Evolutionary conservation across 2,329 filamentous ascomycete species (phyloP).

Genomic region (Neurospora crassa): DNA sequence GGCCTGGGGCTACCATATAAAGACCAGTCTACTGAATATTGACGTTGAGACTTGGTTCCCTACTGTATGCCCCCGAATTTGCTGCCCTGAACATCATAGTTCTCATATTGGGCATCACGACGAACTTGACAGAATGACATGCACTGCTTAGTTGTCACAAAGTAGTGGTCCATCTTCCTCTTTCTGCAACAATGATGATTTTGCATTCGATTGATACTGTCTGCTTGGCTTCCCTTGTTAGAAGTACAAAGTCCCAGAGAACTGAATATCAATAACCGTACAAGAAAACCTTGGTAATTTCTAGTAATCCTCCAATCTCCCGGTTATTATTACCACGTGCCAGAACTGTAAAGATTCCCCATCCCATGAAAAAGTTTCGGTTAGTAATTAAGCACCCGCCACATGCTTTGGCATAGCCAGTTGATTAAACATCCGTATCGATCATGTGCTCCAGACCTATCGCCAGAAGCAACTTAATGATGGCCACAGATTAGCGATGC

Average conservation of each 20-base stretch:
- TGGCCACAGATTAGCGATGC: background rate
- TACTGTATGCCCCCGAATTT: no score
- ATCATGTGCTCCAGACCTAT: background rate
- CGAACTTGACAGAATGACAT: background rate
- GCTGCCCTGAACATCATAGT: background rate
- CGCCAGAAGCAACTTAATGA: background rate
- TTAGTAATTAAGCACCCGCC: background rate
- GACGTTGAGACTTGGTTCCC: no score
- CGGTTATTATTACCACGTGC: conserved; percentile 6
- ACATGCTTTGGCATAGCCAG: background rate
- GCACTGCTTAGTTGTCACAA: background rate
- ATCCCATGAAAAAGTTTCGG: background rate
- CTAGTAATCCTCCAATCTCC: conserved; percentile 3
- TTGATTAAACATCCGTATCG: background rate
- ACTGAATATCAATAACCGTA: conserved; percentile 17
- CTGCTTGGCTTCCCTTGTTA: background rate
- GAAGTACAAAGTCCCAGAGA: conserved; percentile 7
- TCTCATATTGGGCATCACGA: background rate
- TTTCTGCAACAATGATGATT: conserved; percentile 7
- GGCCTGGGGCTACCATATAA: background rate
- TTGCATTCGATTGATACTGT: conserved; percentile 6
- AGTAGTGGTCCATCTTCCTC: background rate
- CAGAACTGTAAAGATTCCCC: conserved; percentile 13
- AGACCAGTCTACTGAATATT: no score
- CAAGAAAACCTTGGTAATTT: conserved; percentile 18